Percentiles rank a stretch among this genome's conserved stretches.
phyloP scores from a whole-genome alignment of 257 asterid species.

The Verbena officinalis region DNA sequence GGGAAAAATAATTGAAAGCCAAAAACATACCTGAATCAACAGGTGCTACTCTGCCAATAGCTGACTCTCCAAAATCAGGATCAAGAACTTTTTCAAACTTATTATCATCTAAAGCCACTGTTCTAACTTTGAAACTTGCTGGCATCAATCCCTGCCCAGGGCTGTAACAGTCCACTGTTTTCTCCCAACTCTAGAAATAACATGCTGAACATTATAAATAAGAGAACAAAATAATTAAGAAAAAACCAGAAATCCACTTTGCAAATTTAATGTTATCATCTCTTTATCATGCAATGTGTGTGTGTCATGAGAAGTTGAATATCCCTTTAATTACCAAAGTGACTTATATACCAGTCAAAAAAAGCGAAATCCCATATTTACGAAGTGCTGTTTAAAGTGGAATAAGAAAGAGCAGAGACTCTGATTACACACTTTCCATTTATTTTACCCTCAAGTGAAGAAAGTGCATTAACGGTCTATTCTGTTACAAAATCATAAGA shows the following conservation, averaged over 20 bases:
- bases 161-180: slow-evolving; percentile 98
- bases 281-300: background rate
- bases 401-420: too few relatives aligned
- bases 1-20: slow-evolving; percentile 6
- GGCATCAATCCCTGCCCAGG: slow-evolving; percentile 99
- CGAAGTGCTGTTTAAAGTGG: too few relatives aligned
- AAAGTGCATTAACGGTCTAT: too few relatives aligned
- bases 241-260: too few relatives aligned
- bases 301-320: slow-evolving; percentile 1
- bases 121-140: slow-evolving; percentile 94
- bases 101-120: slow-evolving; percentile 75
- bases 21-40: slow-evolving; percentile 85
- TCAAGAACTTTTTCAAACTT: slow-evolving; percentile 87
- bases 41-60: slow-evolving; percentile 99
- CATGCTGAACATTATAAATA: slow-evolving; percentile 4
- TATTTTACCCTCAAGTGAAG: too few relatives aligned
- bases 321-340: background rate
- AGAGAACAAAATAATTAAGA: background rate
- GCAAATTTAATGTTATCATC: background rate
- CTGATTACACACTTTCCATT: too few relatives aligned
- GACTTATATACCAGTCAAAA: background rate
- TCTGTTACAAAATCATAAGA: too few relatives aligned
- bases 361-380: background rate
- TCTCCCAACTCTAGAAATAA: slow-evolving; percentile 87
- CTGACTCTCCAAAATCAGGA: slow-evolving; percentile 97